Conservation (phyloP, 2,329 filamentous ascomycete species). For the Cladophialophora bantiana region DNA sequence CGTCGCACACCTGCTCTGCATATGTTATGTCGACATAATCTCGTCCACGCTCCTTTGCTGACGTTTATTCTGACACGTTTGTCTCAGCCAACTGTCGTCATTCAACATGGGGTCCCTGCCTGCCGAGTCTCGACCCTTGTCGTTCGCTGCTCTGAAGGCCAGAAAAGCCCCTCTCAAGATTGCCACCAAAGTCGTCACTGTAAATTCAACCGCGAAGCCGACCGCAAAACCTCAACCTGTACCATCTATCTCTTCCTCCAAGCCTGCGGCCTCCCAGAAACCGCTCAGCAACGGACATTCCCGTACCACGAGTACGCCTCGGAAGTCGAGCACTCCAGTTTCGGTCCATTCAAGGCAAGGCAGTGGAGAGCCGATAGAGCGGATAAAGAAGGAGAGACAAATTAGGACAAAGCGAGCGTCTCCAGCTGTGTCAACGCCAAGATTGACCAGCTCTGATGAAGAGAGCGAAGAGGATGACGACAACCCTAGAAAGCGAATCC, state of each 20-base stretch:
- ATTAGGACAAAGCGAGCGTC: slow-evolving; percentile 37
- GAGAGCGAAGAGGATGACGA: slow-evolving; percentile 43
- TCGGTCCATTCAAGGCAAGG: slow-evolving; percentile 34
- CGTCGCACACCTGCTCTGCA: neutral
- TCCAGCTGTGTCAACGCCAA: slow-evolving; percentile 38
- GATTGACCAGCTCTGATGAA: slow-evolving; percentile 42
- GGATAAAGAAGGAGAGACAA: slow-evolving; percentile 33
- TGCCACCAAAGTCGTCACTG: slow-evolving; percentile 34
- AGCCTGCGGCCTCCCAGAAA: slow-evolving; percentile 11
- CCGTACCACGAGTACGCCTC: slow-evolving; percentile 24
- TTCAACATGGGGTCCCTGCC: slow-evolving; percentile 29
- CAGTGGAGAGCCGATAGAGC: slow-evolving; percentile 37
- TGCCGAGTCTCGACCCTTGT: slow-evolving; percentile 33
- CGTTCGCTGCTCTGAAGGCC: slow-evolving; percentile 34
- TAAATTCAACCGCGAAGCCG: slow-evolving; percentile 21
- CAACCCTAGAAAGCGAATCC: slow-evolving; percentile 48
- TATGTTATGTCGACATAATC: slow-evolving; percentile 17
- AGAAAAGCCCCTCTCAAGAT: slow-evolving; percentile 37
- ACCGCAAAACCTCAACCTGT: slow-evolving; percentile 15
- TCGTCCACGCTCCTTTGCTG: slow-evolving; percentile 9
- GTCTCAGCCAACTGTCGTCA: neutral
- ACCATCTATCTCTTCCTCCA: slow-evolving; percentile 1
- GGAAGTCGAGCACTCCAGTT: slow-evolving; percentile 36
- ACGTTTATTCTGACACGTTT: neutral
- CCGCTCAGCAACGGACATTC: slow-evolving; percentile 24